Evolutionary conservation across 2,329 filamentous ascomycete genomes (phyloP).

Genomic region (Ophiostoma ulmi): DNA sequence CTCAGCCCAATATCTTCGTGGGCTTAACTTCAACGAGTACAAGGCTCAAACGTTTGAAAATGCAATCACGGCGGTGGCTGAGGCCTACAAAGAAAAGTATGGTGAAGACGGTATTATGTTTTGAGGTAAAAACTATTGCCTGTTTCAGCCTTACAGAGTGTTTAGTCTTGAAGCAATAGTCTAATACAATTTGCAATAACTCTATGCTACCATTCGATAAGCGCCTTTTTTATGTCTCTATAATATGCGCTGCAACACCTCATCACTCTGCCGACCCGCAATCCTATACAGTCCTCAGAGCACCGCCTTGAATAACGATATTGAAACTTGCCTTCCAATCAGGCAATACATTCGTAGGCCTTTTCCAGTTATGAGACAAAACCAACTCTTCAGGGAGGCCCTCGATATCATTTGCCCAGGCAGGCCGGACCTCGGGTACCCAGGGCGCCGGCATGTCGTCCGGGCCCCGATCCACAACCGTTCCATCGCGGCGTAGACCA

Average conservation of each 20-base stretch:
- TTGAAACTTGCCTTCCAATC: background rate
- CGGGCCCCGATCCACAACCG: background rate
- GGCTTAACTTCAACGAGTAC: background rate
- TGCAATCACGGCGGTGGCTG: background rate
- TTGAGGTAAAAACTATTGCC: background rate
- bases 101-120: background rate
- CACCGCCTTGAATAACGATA: background rate
- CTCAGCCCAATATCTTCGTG: background rate
- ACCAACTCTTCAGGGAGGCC: background rate
- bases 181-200: too few relatives aligned
- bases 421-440: background rate
- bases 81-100: constrained; percentile 1
- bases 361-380: background rate
- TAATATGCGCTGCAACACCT: too few relatives aligned
- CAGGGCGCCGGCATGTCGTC: background rate
- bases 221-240: too few relatives aligned
- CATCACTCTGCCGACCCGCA: too few relatives aligned
- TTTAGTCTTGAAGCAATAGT: too few relatives aligned
- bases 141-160: too few relatives aligned
- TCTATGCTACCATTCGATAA: too few relatives aligned
- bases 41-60: background rate
- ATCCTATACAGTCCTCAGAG: background rate
- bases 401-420: background rate
- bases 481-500: background rate
- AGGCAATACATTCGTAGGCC: background rate